Evolutionary conservation across 2,329 filamentous ascomycete species (phyloP).

Genomic region (Colletotrichum sidae): DNA sequence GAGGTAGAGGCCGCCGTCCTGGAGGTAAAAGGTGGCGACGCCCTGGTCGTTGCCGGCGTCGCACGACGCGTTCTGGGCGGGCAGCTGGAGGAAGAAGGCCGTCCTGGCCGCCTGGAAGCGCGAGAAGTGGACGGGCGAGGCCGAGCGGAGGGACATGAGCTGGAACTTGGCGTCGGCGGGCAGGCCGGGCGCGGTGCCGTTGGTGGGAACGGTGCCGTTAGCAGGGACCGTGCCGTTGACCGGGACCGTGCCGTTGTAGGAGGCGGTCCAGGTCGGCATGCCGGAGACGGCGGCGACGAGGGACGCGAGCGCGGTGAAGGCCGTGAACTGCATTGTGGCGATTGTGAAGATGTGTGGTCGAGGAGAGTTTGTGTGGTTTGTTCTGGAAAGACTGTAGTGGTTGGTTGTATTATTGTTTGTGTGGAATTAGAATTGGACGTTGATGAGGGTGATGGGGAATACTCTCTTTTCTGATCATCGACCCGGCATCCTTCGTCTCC

Average conservation of each 20-base stretch:
- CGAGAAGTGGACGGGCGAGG: slow-evolving; percentile 59
- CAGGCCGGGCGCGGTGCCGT: slow-evolving; percentile 39
- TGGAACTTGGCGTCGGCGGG: slow-evolving; percentile 53
- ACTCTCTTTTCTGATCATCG: rapidly evolving
- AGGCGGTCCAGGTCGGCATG: slow-evolving; percentile 21
- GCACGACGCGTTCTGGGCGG: slow-evolving; percentile 62
- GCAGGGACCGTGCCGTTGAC: slow-evolving; percentile 23
- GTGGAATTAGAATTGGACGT: neutral
- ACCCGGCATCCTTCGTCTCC: neutral
- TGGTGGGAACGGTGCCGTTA: slow-evolving; percentile 31
- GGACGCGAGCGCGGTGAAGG: slow-evolving; percentile 41
- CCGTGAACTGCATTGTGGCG: slow-evolving; percentile 38
- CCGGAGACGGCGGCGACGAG: slow-evolving; percentile 43
- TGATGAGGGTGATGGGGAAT: neutral
- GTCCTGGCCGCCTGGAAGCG: slow-evolving; percentile 56
- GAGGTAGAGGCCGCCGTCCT: slow-evolving; percentile 59
- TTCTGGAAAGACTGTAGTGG: slow-evolving; percentile 26
- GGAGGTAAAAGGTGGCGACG: slow-evolving; percentile 62
- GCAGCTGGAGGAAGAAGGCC: slow-evolving; percentile 57
- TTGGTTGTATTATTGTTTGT: slow-evolving; percentile 20
- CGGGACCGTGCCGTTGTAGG: slow-evolving; percentile 21
- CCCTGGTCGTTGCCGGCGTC: slow-evolving; percentile 49
- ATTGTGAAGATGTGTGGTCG: neutral
- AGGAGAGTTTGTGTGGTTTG: neutral
- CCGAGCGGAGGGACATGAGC: slow-evolving; percentile 62